Evolutionary conservation across 2,329 filamentous ascomycete species (phyloP).

Genomic region (Westerdykella ornata): DNA sequence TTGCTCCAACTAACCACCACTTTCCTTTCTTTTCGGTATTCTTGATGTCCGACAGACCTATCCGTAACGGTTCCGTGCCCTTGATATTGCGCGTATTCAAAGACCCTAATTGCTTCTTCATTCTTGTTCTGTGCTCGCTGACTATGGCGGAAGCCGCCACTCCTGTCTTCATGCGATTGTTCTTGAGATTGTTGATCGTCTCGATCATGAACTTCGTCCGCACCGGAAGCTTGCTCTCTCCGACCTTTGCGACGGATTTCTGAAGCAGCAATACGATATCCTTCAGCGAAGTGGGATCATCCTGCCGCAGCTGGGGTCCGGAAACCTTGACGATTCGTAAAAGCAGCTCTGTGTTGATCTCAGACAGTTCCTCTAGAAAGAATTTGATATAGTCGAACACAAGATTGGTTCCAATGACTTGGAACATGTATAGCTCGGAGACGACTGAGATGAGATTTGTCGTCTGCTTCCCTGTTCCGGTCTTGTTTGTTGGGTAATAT

Average conservation of each 20-base stretch:
- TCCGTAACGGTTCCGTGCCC: conserved; percentile 71
- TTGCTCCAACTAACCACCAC: conserved; percentile 98
- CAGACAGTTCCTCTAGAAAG: conserved; percentile 67
- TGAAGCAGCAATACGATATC: conserved; percentile 79
- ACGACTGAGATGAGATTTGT: conserved; percentile 76
- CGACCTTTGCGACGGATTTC: conserved; percentile 60
- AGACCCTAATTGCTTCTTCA: conserved; percentile 80
- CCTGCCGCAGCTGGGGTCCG: conserved; percentile 75
- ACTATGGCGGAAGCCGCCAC: conserved; percentile 63
- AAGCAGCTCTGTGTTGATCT: conserved; percentile 81
- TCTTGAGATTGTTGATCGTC: conserved; percentile 88
- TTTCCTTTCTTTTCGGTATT: conserved; percentile 82
- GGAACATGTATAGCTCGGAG: conserved; percentile 85
- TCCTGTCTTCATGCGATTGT: conserved; percentile 78
- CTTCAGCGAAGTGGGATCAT: conserved; percentile 81
- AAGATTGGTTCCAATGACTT: conserved; percentile 73
- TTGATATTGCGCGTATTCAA: conserved; percentile 64
- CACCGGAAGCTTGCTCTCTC: conserved; percentile 67
- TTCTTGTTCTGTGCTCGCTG: conserved; percentile 75
- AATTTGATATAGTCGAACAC: conserved; percentile 86
- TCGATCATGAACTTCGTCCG: conserved; percentile 97
- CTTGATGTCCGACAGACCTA: conserved; percentile 74
- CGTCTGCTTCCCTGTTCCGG: conserved; percentile 49
- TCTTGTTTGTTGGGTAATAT: conserved; percentile 48
- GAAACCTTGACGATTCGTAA: conserved; percentile 73